These are phyloP conservation scores for Coriaria nepalensis DNA, from an alignment of 306 rosid genomes.

Conservation along the genomic window DNA sequence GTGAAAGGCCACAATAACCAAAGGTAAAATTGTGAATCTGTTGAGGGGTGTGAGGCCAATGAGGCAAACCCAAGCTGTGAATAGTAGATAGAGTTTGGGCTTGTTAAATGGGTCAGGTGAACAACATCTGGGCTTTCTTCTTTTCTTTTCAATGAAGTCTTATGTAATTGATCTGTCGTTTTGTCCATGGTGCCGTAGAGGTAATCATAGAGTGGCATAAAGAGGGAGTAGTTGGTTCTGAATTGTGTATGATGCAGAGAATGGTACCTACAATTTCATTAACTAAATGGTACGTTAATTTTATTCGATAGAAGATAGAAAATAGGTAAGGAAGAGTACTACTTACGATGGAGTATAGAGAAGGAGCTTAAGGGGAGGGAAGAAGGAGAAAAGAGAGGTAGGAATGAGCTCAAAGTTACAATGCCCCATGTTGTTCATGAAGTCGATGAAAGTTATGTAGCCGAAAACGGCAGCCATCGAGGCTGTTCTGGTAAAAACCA, in stretches of 20 bases:
- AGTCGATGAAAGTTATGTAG: too few species aligned
- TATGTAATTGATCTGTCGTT: conserved; percentile 19
- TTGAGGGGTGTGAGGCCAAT: conserved; percentile 41
- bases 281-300: too few species aligned
- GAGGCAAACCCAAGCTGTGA: conserved; percentile 34
- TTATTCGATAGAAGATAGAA: too few species aligned
- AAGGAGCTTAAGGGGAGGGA: too few species aligned
- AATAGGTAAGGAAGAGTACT: too few species aligned
- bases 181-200: conserved; percentile 45
- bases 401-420: too few species aligned
- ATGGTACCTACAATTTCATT: too few species aligned
- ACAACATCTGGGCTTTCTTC: conserved; percentile 36
- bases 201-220: conserved; percentile 63
- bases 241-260: conserved; percentile 64
- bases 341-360: too few species aligned
- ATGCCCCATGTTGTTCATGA: too few species aligned
- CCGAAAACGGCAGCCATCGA: too few species aligned
- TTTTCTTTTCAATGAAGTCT: conserved; percentile 17
- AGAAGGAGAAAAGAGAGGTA: too few species aligned
- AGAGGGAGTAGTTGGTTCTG: conserved; percentile 40
- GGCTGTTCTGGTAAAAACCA: too few species aligned
- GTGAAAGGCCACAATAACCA: conserved; percentile 58
- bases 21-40: conserved; percentile 39
- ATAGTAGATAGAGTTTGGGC: conserved; percentile 47
- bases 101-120: conserved; percentile 40